These are phyloP conservation scores for Eucalyptus caleyi DNA, from an alignment of 345 rosid genomes.

Conservation along the genomic window DNA sequence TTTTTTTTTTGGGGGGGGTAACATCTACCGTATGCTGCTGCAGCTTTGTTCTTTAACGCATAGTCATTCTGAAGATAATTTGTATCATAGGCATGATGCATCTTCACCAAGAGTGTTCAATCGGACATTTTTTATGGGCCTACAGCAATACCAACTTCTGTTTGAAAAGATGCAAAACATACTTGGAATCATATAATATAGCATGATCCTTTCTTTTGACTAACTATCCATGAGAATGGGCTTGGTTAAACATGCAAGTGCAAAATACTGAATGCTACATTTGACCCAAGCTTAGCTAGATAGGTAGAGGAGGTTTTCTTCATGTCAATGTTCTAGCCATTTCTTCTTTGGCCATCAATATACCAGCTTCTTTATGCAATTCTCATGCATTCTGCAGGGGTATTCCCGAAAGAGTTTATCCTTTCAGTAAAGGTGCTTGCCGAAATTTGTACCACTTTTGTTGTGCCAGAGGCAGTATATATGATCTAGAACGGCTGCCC, in stretches of 20 bases:
- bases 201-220: neutral
- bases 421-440: constrained; percentile 79
- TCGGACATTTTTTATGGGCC: neutral
- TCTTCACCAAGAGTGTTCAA: neutral
- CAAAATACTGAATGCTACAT: neutral
- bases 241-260: neutral
- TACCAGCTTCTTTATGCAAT: neutral
- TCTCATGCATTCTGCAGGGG: constrained; percentile 26
- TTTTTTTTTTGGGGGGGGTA: neutral
- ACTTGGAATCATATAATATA: neutral
- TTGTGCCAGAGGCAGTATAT: constrained; percentile 23
- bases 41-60: neutral
- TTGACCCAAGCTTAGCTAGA: neutral
- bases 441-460: constrained; percentile 55
- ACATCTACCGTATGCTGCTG: neutral
- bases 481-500: constrained; percentile 55
- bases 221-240: neutral
- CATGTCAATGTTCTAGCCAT: neutral
- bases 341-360: neutral
- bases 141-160: neutral
- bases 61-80: neutral
- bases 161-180: neutral
- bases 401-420: constrained; percentile 67
- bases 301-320: neutral
- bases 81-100: neutral